phyloP scores from a whole-genome alignment of 305 asterid genomes.

The Fraxinus dipetala region DNA sequence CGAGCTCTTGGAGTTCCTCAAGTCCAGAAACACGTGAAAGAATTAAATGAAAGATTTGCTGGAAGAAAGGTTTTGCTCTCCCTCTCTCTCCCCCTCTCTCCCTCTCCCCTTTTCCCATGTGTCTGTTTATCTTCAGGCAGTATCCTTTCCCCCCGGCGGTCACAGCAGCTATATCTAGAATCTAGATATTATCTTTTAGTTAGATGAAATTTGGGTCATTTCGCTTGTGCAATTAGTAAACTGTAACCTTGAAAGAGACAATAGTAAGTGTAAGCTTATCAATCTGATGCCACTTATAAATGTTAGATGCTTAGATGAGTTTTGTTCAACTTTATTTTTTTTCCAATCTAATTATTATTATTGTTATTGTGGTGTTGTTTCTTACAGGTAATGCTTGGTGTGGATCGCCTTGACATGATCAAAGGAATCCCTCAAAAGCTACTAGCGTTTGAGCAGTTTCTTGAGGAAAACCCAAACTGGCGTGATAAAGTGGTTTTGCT shows the following conservation, averaged over 20 bases:
- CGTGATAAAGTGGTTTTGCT: constrained; percentile 84
- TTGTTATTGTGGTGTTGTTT: constrained; percentile 7
- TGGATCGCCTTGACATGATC: constrained; percentile 95
- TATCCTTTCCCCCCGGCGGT: background rate
- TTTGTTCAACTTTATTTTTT: background rate
- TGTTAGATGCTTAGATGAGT: background rate
- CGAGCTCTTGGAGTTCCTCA: constrained; percentile 60
- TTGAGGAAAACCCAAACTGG: constrained; percentile 79
- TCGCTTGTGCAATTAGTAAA: background rate
- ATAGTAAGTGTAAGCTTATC: background rate
- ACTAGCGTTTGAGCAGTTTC: constrained; percentile 86
- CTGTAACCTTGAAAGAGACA: background rate
- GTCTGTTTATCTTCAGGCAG: background rate
- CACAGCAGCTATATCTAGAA: background rate
- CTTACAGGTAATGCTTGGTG: constrained; percentile 87
- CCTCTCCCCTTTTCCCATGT: background rate
- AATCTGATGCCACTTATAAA: background rate
- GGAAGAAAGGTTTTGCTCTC: constrained; percentile 70
- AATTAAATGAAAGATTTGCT: constrained; percentile 68
- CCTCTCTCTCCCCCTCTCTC: background rate
- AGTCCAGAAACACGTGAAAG: constrained; percentile 64
- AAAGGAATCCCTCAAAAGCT: constrained; percentile 96
- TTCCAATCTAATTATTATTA: background rate
- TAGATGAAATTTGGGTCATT: constrained; percentile 1
- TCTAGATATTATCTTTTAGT: constrained; percentile 5